Evolutionary conservation across 768 basidiomycete genomes (phyloP).

Genomic region (Ramaria rubella): DNA sequence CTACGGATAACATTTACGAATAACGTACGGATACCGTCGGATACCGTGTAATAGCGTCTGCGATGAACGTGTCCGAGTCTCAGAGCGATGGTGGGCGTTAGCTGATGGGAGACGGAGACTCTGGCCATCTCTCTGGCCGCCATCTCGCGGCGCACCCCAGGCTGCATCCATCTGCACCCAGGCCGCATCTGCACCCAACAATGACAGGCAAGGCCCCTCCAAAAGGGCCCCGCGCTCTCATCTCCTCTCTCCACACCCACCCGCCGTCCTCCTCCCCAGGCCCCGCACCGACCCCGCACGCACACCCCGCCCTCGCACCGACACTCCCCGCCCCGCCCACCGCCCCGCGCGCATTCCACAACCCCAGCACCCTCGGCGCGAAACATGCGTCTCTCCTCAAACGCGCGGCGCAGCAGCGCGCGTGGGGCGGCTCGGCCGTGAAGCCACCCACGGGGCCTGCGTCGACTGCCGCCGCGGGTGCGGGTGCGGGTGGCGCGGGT

Average conservation of each 20-base stretch:
- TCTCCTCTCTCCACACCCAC: constrained; percentile 38
- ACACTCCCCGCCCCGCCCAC: constrained; percentile 25
- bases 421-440: background rate
- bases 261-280: constrained; percentile 16
- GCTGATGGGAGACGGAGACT: no score
- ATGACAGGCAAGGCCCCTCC: constrained; percentile 81
- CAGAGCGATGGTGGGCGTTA: no score
- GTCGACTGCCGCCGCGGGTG: no score
- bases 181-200: constrained; percentile 3
- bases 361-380: background rate
- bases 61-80: no score
- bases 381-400: background rate
- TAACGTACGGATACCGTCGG: no score
- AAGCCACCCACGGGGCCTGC: background rate
- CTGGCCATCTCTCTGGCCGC: no score
- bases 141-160: no score
- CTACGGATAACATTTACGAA: no score
- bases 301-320: constrained; percentile 16
- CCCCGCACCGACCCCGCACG: constrained; percentile 10
- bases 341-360: constrained; percentile 3
- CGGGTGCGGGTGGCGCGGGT: no score
- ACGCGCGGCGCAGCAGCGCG: background rate
- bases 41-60: no score
- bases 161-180: no score
- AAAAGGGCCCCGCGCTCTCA: constrained; percentile 62